Evolutionary conservation across 2,329 filamentous ascomycete genomes (phyloP), one percentile per base, ranked within the genome.

Genomic region (Monosporascus sp.): DNA sequence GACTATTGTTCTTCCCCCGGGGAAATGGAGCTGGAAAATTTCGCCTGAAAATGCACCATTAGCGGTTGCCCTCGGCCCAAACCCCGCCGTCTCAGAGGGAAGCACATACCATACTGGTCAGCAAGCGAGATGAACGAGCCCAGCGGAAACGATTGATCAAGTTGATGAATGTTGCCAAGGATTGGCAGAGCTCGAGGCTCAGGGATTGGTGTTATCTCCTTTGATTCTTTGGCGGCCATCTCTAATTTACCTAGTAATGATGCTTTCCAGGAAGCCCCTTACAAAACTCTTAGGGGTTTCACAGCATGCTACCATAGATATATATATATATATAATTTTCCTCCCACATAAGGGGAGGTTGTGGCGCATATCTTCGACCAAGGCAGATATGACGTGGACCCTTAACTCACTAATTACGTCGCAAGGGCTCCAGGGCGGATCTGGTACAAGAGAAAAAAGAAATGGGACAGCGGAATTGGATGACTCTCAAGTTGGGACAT

Each of bases 101-200:
- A 36, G 20, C 41, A 61, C 71, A 59, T 64, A 85, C 86, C 87
- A 70, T 89, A 88, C 55, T 78, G 82, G 41, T 88, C 80, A 24
- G 83, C 81, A 48, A 90, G 71, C 11, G 78, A 73, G 6, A 69
- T 65, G 20, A 88, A 67, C 24, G 83, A 83, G 22, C 76, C 70
- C 2, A 82, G 65, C 0, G 85, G 81, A 22, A 80, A 74, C n/a
- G 79, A 77, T 0, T 76, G 69, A 54, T 86, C 80, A 57, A 91
- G 78, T 58, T 88, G 84, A 51, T 73, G 71, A 31, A 87, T 65
- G 60, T 90, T 87, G 27, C 87, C 87, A 24, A 90, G 57, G 26
- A 90, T 67, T 1, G 85, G 87, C 52, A 87, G 72, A 3, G 82
- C 84, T 51, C 76, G 76, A 26, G 86, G 86, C 47, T 82, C 78